Conservation (phyloP, 2,329 filamentous ascomycete species). For the Fusarium pilosicola region DNA sequence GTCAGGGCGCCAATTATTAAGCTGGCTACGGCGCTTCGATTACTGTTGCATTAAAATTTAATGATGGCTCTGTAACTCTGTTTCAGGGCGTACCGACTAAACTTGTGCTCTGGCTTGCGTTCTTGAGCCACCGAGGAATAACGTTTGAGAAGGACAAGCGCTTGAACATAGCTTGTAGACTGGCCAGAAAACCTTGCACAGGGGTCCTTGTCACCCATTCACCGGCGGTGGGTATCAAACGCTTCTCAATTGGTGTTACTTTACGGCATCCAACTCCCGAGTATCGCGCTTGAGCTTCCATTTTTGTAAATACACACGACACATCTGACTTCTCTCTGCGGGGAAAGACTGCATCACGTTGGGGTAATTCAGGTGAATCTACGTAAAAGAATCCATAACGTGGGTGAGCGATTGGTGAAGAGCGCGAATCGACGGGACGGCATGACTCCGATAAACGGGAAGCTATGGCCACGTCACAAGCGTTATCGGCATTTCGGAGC, state of each 20-base stretch:
- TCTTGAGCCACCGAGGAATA: background rate
- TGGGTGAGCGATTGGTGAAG: background rate
- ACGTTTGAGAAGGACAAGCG: background rate
- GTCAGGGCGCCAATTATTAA: background rate
- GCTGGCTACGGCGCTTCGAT: background rate
- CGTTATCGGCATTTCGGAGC: background rate
- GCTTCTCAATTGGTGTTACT: background rate
- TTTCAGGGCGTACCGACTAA: background rate
- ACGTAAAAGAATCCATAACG: constrained; percentile 1
- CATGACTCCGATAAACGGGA: background rate
- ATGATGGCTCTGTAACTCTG: background rate
- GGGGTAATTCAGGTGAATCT: background rate
- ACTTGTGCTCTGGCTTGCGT: background rate
- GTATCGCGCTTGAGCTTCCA: background rate
- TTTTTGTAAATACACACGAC: background rate
- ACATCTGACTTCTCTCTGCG: background rate
- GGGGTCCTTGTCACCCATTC: background rate
- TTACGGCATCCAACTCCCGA: background rate
- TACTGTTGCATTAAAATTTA: background rate
- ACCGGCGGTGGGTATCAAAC: background rate
- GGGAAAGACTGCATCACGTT: background rate
- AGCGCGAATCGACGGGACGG: background rate
- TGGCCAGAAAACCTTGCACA: background rate
- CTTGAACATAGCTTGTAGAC: background rate
- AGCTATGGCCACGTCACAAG: background rate